phyloP scores from a whole-genome alignment of 805 yeast species.

The Scheffersomyces lignosus region DNA sequence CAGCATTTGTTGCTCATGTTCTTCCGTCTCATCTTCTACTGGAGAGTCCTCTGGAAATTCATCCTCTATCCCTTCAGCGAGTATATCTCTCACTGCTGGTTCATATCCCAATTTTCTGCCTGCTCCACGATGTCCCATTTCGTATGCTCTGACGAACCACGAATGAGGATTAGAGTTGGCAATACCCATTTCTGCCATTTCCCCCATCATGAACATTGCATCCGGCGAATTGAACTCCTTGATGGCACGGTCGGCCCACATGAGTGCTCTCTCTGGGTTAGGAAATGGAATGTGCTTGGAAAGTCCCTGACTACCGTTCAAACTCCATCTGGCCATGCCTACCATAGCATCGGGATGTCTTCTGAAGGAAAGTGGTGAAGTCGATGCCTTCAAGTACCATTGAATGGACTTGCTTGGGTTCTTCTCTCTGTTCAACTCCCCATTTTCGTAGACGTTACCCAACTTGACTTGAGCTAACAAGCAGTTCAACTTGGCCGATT shows the following conservation, averaged over 20 bases:
- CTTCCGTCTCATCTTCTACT: no score
- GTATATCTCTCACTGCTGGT: no score
- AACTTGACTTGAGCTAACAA: conserved; percentile 41
- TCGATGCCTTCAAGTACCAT: conserved; percentile 44
- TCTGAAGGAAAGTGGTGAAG: conserved; percentile 38
- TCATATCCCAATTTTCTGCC: conserved; percentile 16
- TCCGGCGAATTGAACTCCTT: conserved; percentile 39
- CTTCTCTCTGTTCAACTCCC: conserved; percentile 39
- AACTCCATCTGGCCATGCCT: conserved; percentile 43
- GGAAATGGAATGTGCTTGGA: conserved; percentile 38
- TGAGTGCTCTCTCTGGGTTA: conserved; percentile 35
- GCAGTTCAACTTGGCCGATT: conserved; percentile 41
- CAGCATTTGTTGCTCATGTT: no score
- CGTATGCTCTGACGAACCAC: conserved; percentile 37
- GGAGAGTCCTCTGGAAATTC: no score
- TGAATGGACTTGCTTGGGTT: conserved; percentile 45
- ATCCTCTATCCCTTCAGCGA: no score
- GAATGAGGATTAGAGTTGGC: conserved; percentile 23
- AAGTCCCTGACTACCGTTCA: conserved; percentile 33
- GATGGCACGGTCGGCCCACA: conserved; percentile 46
- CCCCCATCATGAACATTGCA: conserved; percentile 41
- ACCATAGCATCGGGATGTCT: conserved; percentile 48
- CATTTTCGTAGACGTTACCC: conserved; percentile 43
- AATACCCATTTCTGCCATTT: conserved; percentile 37
- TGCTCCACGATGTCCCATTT: conserved; percentile 32